phyloP scores from a whole-genome alignment of 148 eudicot genomes.

The Linanthus parryae region DNA sequence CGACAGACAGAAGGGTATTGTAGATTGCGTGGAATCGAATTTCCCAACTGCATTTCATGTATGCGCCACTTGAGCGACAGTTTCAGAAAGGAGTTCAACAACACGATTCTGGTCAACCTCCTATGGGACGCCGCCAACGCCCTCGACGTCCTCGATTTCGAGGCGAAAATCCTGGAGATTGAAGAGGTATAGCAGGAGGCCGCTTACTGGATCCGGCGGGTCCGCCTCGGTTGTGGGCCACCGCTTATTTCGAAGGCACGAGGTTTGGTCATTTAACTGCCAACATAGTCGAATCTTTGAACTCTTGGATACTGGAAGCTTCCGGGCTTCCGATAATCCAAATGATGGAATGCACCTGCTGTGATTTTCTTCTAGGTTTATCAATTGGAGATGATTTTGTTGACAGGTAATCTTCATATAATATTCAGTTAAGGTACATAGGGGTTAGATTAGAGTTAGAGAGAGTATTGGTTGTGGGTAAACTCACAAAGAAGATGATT shows the following conservation, averaged over 20 bases:
- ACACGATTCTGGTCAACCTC: constrained; percentile 32
- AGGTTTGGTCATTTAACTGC: constrained; percentile 54
- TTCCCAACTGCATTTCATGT: constrained; percentile 58
- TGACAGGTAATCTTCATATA: too few relatives aligned
- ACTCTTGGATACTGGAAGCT: constrained; percentile 44
- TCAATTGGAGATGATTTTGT: too few relatives aligned
- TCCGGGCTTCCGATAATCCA: constrained; percentile 52
- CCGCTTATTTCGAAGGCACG: constrained; percentile 53
- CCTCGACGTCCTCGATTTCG: constrained; percentile 37
- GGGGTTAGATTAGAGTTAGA: too few relatives aligned
- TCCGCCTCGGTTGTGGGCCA: constrained; percentile 56
- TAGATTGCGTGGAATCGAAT: constrained; percentile 45
- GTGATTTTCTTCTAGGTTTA: too few relatives aligned
- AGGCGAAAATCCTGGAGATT: constrained; percentile 35
- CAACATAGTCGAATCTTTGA: constrained; percentile 35
- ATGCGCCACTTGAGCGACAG: constrained; percentile 50
- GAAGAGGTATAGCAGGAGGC: constrained; percentile 43
- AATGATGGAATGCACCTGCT: constrained; percentile 52
- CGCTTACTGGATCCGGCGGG: constrained; percentile 41
- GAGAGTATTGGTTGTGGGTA: too few relatives aligned
- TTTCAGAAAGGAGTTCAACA: constrained; percentile 42
- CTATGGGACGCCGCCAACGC: constrained; percentile 56
- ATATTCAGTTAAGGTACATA: too few relatives aligned
- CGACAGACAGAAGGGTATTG: constrained; percentile 42
- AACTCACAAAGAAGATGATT: too few relatives aligned